Evolutionary conservation across 1,284 basidiomycete species (phyloP), one percentile per base, ranked within the genome.

Genomic region (Meripilus lineatus): DNA sequence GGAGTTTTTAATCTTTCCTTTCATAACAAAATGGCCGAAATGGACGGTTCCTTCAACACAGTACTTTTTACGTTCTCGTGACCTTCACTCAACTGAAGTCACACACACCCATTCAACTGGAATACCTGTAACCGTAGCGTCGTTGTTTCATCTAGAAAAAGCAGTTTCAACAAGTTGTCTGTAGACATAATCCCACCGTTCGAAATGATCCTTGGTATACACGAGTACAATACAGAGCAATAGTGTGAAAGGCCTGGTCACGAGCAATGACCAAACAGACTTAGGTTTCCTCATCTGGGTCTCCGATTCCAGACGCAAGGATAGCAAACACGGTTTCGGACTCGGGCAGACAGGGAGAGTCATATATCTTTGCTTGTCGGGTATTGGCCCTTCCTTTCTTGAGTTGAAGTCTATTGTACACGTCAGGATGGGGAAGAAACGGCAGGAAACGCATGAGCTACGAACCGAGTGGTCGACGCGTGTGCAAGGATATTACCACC

Each of bases 341-440:
- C 66, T 99, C 96, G 5, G 96, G 96, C 33, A 99, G 73, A 67
- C 94, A 98, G 1, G 96, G 96, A 5, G 93, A 97, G 68, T 99
- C 96, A 50, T 96, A 95, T 52, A 99, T 95, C 67, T 94, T 95
- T 69, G 93, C 96, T 38, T 93, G 86, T 52, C 96, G 88, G 41
- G 91, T 94, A 48, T 90, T 88, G 7, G 89, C 96, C 30, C 95
- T 80, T 23, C 87, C 89, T 64, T 99, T 99, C 68, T 91, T 89
- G 42, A 99, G 74, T 61, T 94, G 92, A 23, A 99, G 65, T 26
- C 90, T 91, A 54, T 36, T 32, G 21, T 24, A 32, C 38, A 30
- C n/a, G 17, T 36, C 10, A 34, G 26, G 22, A 25, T 38, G 5
- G 5, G 24, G 25, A 32, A 15, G 28, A 39, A 25, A 34, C 33